Percentiles rank a stretch among this genome's conserved stretches.
Evolutionary conservation across 805 yeast genomes (phyloP).

Genomic region (Jamesozyma spencerorum): DNA sequence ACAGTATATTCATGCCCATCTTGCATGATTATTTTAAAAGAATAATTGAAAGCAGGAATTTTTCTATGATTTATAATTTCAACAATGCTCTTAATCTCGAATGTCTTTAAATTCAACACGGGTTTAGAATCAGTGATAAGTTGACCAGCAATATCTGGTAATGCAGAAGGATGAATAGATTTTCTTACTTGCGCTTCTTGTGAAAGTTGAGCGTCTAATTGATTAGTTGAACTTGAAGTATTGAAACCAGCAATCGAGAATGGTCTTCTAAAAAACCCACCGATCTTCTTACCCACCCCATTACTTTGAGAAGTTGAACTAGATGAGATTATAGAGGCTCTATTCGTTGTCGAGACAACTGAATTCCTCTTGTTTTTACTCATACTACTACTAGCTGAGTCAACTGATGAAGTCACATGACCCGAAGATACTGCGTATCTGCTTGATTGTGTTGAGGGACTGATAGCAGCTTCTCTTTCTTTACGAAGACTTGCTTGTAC

Average conservation of each 20-base stretch:
- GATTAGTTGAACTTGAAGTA: slow-evolving; percentile 23
- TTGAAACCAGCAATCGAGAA: slow-evolving; percentile 43
- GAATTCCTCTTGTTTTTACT: slow-evolving; percentile 22
- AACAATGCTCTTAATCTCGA: slow-evolving; percentile 32
- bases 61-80: slow-evolving; percentile 31
- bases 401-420: slow-evolving; percentile 2
- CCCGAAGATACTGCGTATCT: slow-evolving; percentile 2
- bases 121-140: slow-evolving; percentile 45
- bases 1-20: slow-evolving; percentile 49
- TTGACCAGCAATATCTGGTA: slow-evolving; percentile 45
- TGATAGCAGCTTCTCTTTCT: slow-evolving; percentile 13
- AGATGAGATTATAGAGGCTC: slow-evolving; percentile 16
- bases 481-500: slow-evolving; percentile 5
- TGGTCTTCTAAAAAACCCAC: slow-evolving; percentile 56
- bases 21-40: slow-evolving; percentile 36
- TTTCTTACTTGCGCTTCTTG: slow-evolving; percentile 35
- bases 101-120: slow-evolving; percentile 35
- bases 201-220: slow-evolving; percentile 23
- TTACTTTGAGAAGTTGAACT: slow-evolving; percentile 13
- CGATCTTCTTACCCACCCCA: slow-evolving; percentile 37
- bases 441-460: slow-evolving; percentile 5
- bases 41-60: slow-evolving; percentile 13
- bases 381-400: slow-evolving; percentile 5
- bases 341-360: slow-evolving; percentile 10
- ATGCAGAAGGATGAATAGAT: slow-evolving; percentile 36